Conservation (phyloP, 257 asterid genomes). For the Nicotiana paniculata region DNA sequence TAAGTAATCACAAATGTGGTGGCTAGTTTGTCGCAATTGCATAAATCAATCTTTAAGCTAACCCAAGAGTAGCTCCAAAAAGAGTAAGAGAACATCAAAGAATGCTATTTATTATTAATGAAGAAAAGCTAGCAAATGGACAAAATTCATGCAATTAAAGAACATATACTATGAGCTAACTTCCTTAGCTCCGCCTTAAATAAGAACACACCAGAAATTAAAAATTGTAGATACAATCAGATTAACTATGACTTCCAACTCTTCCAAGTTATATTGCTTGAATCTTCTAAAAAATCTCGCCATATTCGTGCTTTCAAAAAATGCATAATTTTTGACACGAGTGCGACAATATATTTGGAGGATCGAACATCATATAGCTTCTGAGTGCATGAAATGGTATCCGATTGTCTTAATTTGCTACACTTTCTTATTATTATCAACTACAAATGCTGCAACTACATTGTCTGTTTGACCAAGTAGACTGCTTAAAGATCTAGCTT, state of each 20-base stretch:
- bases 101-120: neutral
- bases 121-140: neutral
- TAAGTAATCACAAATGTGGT: neutral
- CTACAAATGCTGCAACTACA: neutral
- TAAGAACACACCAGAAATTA: neutral
- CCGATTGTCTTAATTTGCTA: neutral
- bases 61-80: neutral
- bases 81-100: neutral
- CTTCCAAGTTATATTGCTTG: neutral
- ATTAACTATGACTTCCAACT: neutral
- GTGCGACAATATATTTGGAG: neutral
- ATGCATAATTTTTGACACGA: neutral
- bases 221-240: neutral
- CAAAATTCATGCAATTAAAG: conserved; percentile 2
- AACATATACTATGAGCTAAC: neutral
- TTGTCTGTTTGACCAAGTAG: conserved; percentile 39
- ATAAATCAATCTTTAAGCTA: neutral
- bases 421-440: neutral
- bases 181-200: neutral
- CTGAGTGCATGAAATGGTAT: conserved; percentile 6
- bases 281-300: neutral
- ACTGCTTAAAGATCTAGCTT: conserved; percentile 65
- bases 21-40: neutral
- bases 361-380: neutral
- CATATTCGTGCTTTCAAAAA: no score